A percentile compares a stretch with the other conserved stretches of the same genome.
Conservation (phyloP, 176 grass and related monocot genomes). For the Guadua angustifolia region DNA sequence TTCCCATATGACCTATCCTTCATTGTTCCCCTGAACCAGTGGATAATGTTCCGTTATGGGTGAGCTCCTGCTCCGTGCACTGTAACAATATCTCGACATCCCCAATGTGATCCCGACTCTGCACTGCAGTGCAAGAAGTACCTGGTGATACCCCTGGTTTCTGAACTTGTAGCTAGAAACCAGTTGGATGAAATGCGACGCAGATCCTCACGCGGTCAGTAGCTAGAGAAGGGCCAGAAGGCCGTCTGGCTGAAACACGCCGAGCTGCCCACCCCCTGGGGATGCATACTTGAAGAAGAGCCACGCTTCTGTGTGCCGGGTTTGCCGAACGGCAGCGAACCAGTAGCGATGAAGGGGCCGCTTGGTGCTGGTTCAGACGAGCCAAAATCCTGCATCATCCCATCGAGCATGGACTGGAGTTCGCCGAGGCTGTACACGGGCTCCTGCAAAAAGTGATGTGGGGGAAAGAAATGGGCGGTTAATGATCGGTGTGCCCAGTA, state of each 20-base stretch:
- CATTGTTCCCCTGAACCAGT: not conserved
- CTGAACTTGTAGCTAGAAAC: not conserved
- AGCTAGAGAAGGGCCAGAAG: conserved; percentile 14
- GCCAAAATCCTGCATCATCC: conserved; percentile 62
- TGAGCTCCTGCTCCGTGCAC: no score
- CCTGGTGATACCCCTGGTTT: not conserved
- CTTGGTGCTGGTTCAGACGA: conserved; percentile 3
- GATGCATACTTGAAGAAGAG: conserved; percentile 20
- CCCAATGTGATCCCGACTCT: not conserved
- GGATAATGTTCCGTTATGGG: not conserved
- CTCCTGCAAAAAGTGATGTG: conserved; percentile 42
- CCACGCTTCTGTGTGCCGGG: not conserved
- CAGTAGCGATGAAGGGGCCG: conserved; percentile 22
- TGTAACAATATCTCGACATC: not conserved
- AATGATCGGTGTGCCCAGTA: not conserved
- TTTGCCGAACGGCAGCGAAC: not conserved
- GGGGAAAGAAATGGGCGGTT: not conserved
- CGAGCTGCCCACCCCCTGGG: conserved; percentile 26
- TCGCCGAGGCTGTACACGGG: conserved; percentile 62
- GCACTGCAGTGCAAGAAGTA: not conserved
- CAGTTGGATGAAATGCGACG: not conserved
- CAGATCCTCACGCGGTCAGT: not conserved
- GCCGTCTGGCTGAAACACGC: conserved; percentile 45
- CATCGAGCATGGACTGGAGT: conserved; percentile 69
- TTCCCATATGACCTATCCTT: no score